These are phyloP conservation scores for Erysimum pusillum DNA, from an alignment of 441 rosid genomes.

Conservation along the genomic window DNA sequence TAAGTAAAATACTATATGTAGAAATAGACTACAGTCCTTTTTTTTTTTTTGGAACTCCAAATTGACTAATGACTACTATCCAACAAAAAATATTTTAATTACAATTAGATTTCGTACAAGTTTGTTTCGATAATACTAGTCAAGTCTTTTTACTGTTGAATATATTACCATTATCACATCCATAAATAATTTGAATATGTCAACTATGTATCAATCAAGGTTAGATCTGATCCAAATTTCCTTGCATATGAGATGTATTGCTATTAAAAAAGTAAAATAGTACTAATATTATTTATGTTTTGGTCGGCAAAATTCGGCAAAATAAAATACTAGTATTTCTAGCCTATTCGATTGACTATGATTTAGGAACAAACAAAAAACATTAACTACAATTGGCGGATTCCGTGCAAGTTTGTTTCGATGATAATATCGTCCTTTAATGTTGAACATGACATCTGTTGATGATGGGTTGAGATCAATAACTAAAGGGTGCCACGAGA, in stretches of 20 bases:
- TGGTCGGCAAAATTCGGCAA: too few species aligned
- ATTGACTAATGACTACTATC: too few species aligned
- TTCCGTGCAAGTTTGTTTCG: not conserved
- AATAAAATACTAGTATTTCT: not conserved
- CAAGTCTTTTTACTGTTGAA: too few species aligned
- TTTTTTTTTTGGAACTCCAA: too few species aligned
- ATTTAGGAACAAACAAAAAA: not conserved
- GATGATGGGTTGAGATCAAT: conserved; percentile 6
- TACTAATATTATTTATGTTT: too few species aligned
- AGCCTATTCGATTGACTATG: not conserved
- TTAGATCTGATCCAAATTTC: too few species aligned
- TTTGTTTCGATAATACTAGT: too few species aligned
- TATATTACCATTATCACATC: not conserved
- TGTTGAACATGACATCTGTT: conserved; percentile 17
- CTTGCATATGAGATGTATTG: not conserved
- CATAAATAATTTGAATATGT: not conserved
- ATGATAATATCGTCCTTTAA: not conserved
- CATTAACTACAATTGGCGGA: not conserved
- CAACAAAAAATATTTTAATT: not conserved
- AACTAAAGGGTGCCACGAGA: conserved; percentile 12
- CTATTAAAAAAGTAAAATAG: not conserved
- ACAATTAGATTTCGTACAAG: not conserved
- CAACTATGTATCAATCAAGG: not conserved
- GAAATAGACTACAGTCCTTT: too few species aligned
- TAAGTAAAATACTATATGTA: not conserved